These are phyloP conservation scores for Penicillium occitanis DNA, from an alignment of 2,329 filamentous ascomycete species.

Conservation along the genomic window DNA sequence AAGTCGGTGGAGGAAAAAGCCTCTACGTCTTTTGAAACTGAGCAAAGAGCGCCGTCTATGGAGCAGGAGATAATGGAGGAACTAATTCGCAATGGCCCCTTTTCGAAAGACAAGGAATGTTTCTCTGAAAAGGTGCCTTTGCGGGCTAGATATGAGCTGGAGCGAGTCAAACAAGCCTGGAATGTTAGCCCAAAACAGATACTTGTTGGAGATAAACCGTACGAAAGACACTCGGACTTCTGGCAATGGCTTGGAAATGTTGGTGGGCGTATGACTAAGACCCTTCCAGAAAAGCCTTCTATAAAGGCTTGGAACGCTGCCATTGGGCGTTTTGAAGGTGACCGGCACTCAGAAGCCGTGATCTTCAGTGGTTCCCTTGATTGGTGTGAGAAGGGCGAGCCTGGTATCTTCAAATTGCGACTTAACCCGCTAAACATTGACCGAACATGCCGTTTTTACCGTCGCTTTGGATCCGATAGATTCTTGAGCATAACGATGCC, in stretches of 20 bases:
- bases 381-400: constrained; percentile 36
- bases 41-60: not conserved
- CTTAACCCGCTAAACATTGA: constrained; percentile 46
- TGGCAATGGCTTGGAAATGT: constrained; percentile 35
- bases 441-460: constrained; percentile 45
- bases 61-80: constrained; percentile 30
- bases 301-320: constrained; percentile 38
- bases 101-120: constrained; percentile 29
- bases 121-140: constrained; percentile 33
- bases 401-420: constrained; percentile 39
- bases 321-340: constrained; percentile 32
- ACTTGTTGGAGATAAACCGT: constrained; percentile 29
- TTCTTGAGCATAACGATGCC: constrained; percentile 46
- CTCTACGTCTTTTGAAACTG: not conserved
- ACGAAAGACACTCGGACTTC: constrained; percentile 33
- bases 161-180: constrained; percentile 36
- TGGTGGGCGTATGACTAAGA: constrained; percentile 26
- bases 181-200: constrained; percentile 31
- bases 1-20: constrained; percentile 14
- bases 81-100: constrained; percentile 38
- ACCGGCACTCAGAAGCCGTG: constrained; percentile 39
- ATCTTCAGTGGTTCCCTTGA: constrained; percentile 43
- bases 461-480: constrained; percentile 49
- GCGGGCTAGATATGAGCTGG: constrained; percentile 41
- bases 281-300: constrained; percentile 35